A percentile compares a stretch with the other conserved stretches of the same genome.
Conservation (phyloP, 768 basidiomycete species). For the Scleroderma citrinum region DNA sequence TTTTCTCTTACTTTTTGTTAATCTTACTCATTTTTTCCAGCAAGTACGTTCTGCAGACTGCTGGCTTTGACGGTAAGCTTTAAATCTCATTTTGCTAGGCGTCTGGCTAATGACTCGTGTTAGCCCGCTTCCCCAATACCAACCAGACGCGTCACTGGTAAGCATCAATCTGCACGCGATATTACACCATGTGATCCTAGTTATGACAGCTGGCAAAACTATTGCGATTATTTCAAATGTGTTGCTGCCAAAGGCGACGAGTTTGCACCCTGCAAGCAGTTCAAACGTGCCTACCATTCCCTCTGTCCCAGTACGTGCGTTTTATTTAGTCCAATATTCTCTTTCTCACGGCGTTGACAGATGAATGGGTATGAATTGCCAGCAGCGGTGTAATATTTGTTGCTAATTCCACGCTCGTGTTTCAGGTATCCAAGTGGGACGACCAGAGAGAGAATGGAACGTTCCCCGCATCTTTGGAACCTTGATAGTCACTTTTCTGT, state of each 20-base stretch:
- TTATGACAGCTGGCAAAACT: conserved; percentile 80
- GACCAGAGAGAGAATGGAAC: conserved; percentile 91
- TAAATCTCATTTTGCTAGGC: not conserved
- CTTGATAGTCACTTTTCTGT: conserved; percentile 34
- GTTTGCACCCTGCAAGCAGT: conserved; percentile 97
- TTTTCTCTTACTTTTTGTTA: not conserved
- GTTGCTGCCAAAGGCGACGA: conserved; percentile 96
- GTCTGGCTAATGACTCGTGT: conserved; percentile 6
- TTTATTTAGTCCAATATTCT: not conserved
- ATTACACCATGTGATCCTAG: not conserved
- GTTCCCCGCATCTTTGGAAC: conserved; percentile 89
- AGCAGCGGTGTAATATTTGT: not conserved
- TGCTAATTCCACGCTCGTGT: conserved; percentile 5
- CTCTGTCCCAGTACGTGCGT: conserved; percentile 88
- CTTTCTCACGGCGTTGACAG: conserved; percentile 34
- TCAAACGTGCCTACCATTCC: conserved; percentile 92
- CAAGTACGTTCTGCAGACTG: conserved; percentile 90
- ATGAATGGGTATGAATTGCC: conserved; percentile 75
- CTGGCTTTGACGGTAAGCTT: conserved; percentile 79
- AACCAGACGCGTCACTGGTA: conserved; percentile 98
- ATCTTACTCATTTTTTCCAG: conserved; percentile 33
- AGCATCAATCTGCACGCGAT: conserved; percentile 13
- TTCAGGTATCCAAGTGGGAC: conserved; percentile 82
- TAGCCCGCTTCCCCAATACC: conserved; percentile 84
- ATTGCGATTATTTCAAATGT: conserved; percentile 98